Evolutionary conservation across 2,329 filamentous ascomycete genomes (phyloP), one percentile per base, ranked within the genome.

Genomic region (Elsinoe australis): DNA sequence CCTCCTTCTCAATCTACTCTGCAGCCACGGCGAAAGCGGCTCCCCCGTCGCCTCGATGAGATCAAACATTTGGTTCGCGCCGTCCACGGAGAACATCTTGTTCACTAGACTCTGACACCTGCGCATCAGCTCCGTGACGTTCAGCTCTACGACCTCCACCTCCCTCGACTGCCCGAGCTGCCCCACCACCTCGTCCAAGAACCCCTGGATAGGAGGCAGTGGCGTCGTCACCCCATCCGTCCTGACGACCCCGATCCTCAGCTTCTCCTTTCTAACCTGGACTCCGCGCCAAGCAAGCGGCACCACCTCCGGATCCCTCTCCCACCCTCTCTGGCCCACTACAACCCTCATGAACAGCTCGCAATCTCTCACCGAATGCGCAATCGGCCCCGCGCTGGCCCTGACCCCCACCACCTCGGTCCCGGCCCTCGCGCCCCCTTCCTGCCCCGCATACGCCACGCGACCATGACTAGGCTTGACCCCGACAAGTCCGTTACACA

Each of bases 11-110:
- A 79, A 62, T 3, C 76, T 68, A 2, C 66, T 67, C 28, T 66
- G 62, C n/a, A 82, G 68, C 77, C 78, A 83, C 1, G 75, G 75
- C 9, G 73, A 79, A 1, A 81, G 62, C 0, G 76, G 75, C 53
- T 82, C 80, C 4, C 65, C 66, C 3, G 70, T 77, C 8, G 66
- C 60, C 46, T 78, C 74, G 18, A 83, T 64, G 4, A 78, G 64
- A 57, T 80, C 71, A 47, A 80, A 72, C 67, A 80, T 77, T 36
- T 59, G 57, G 7, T 72, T 71, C 1, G 66, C 71, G 9, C 79
- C 80, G 56, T 82, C 77, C 8, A 78, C 64, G 18, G 71, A 71
- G 62, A 82, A 76, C 45, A 83, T 64, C 12, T 70, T 70, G 50
- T 78, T 78, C 29, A 76, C 74, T 6, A 80, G 66, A 2, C 68